Conservation (phyloP, 768 basidiomycete genomes). For the Candolleomyces aberdarensis region DNA sequence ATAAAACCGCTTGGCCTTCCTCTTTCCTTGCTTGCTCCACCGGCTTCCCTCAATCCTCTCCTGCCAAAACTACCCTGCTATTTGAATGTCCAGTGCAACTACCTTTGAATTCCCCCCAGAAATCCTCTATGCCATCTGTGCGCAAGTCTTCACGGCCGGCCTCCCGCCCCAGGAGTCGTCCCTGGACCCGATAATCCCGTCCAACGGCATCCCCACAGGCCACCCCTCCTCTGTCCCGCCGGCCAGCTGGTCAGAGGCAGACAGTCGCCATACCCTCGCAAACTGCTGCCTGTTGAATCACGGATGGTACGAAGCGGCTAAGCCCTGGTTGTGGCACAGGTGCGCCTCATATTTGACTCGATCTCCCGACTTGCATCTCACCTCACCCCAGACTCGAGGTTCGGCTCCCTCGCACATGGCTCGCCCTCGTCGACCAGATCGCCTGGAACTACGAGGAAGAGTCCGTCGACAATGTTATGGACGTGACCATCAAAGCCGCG, state of each 20-base stretch:
- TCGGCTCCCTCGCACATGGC: constrained; percentile 80
- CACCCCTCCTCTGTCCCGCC: constrained; percentile 75
- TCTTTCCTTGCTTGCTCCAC: constrained; percentile 7
- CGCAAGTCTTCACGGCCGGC: constrained; percentile 64
- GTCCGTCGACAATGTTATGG: constrained; percentile 62
- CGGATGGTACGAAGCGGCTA: constrained; percentile 79
- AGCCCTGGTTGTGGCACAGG: constrained; percentile 85
- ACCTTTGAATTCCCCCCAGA: constrained; percentile 62
- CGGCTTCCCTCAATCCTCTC: constrained; percentile 10
- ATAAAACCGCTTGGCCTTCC: constrained; percentile 9
- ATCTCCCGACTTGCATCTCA: background rate
- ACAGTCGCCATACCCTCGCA: constrained; percentile 61
- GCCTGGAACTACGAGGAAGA: constrained; percentile 71
- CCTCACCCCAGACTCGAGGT: constrained; percentile 55
- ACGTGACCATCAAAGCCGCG: constrained; percentile 63
- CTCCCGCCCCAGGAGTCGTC: constrained; percentile 53
- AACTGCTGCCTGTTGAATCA: constrained; percentile 75
- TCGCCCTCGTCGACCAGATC: constrained; percentile 76
- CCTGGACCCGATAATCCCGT: constrained; percentile 64
- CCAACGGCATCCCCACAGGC: constrained; percentile 52
- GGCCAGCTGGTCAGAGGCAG: constrained; percentile 64
- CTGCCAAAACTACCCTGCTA: constrained; percentile 6
- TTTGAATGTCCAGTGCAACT: constrained; percentile 27
- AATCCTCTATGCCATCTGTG: constrained; percentile 69
- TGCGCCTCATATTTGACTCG: constrained; percentile 21